Evolutionary conservation across 352 stramenopile species (phyloP).

Genomic region (Peronosclerospora sorghi): DNA sequence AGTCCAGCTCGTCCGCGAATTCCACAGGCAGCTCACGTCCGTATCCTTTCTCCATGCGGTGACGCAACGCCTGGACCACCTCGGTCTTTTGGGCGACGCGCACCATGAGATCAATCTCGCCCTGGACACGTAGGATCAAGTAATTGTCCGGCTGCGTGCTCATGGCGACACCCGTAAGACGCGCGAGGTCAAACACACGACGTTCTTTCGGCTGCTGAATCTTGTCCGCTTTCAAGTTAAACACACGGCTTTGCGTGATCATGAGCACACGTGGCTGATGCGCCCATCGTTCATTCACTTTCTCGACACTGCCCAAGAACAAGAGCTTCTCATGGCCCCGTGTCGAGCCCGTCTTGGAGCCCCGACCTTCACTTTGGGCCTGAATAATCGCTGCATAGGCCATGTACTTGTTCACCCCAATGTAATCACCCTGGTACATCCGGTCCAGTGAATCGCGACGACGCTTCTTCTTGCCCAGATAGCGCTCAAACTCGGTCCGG

Average conservation of each 20-base stretch:
- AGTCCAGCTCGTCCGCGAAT: conserved; percentile 60
- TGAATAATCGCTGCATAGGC: conserved; percentile 57
- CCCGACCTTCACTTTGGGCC: conserved; percentile 26
- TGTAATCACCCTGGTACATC: conserved; percentile 68
- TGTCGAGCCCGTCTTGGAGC: too few species aligned
- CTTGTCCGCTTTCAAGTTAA: conserved; percentile 80
- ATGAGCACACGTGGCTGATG: conserved; percentile 68
- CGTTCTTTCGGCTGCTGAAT: conserved; percentile 76
- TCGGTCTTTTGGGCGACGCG: conserved; percentile 72
- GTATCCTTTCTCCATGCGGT: conserved; percentile 44
- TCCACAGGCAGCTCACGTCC: conserved; percentile 49
- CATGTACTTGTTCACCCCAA: conserved; percentile 58
- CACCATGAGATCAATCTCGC: conserved; percentile 61
- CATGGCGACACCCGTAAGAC: conserved; percentile 54
- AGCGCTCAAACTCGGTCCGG: conserved; percentile 77
- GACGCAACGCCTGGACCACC: conserved; percentile 60
- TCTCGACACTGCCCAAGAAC: conserved; percentile 59
- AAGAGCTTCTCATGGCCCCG: conserved; percentile 41
- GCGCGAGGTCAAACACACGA: conserved; percentile 49
- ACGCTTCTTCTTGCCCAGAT: conserved; percentile 78
- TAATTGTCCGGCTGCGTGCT: conserved; percentile 77
- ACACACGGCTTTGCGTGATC: conserved; percentile 63
- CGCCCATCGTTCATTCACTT: conserved; percentile 79
- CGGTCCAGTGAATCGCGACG: conserved; percentile 70
- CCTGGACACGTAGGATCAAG: conserved; percentile 63